These are phyloP conservation scores for Phylloporus sp. DNA, from an alignment of 768 basidiomycete genomes.

Conservation along the genomic window DNA sequence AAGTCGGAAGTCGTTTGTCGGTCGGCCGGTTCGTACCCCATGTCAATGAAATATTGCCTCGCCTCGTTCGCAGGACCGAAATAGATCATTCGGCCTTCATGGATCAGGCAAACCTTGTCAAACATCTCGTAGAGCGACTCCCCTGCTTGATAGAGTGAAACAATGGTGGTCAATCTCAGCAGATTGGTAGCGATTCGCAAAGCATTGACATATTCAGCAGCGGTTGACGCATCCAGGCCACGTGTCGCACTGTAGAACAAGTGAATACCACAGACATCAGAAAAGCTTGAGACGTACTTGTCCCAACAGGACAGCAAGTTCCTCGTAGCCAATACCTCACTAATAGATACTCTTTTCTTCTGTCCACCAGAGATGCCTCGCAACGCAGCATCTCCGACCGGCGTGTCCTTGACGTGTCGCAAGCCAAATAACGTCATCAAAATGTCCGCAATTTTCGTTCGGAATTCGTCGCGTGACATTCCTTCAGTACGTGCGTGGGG, in stretches of 20 bases:
- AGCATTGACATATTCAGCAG: constrained; percentile 68
- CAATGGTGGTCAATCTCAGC: constrained; percentile 53
- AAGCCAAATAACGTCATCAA: constrained; percentile 73
- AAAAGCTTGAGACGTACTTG: constrained; percentile 39
- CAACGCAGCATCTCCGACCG: constrained; percentile 76
- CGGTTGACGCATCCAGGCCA: constrained; percentile 66
- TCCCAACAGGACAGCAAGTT: constrained; percentile 78
- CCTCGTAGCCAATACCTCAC: constrained; percentile 67
- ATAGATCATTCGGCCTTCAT: constrained; percentile 57
- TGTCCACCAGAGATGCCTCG: constrained; percentile 74
- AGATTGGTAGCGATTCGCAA: constrained; percentile 65
- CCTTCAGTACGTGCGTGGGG: constrained; percentile 51
- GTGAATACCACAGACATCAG: constrained; percentile 38
- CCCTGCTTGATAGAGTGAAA: constrained; percentile 87
- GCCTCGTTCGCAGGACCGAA: constrained; percentile 55
- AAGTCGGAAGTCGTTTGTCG: constrained; percentile 65
- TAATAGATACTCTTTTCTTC: constrained; percentile 79
- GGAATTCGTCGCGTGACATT: constrained; percentile 34
- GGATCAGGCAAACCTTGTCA: constrained; percentile 66
- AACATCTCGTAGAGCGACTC: constrained; percentile 64
- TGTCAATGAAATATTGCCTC: constrained; percentile 53
- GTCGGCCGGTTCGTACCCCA: constrained; percentile 53
- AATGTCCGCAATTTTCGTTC: constrained; percentile 37
- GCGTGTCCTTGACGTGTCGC: constrained; percentile 65
- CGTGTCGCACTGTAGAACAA: constrained; percentile 52